Base-by-base conservation (phyloP, 1,284 basidiomycete genomes). In the Ceratorhiza oryzae-sativae region DNA sequence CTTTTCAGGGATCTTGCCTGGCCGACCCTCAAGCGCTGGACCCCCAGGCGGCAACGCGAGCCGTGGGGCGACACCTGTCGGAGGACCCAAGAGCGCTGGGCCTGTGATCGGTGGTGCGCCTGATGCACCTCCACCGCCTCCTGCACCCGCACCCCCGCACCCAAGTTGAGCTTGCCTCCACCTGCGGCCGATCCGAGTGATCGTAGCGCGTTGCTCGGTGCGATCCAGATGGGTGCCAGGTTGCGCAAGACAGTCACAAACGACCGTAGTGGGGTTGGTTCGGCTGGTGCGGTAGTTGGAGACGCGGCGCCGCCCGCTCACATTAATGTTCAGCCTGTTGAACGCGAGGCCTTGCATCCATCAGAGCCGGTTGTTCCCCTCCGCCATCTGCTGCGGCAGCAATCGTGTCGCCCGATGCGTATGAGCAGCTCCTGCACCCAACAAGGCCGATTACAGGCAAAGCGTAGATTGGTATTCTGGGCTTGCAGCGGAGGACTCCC, bases 401-500 rank as follows among this genome's bases (percentile, higher is more conserved):
- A 46, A 46, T 55, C 39, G 39, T 46, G 27, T 46, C 49, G 9
- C 45, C 60, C 41, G 59, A 34, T 15, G 48, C 46, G 36, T 49
- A 55, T 55, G 72, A 71, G 12, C 71, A 9, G 34, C 39, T 12
- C 62, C 65, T 36, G 71, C 42, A 42, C 41, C 30, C 1, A 36
- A 2, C 59, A 74, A 75, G 63, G 76, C 79, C 72, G 86, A 81
- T 63, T 88, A 93, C 77, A 86, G 91, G 73, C 91, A 95, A 79
- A 92, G 90, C 30, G 91, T 97, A 10, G 95, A 95, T 78, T 98
- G 96, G 96, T 93, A 94, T 79, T 86, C 89, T 71, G 91, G 89
- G 46, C 84, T 97, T n/a, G 95, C 95, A 9, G 90, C 90, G 48
- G 93, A 97, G 80, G 9, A 78, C 82, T 48, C 77, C 78, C 12